Evolutionary conservation across 345 rosid species (phyloP), one percentile per base, ranked within the genome.

Genomic region (Syzygium aromaticum): DNA sequence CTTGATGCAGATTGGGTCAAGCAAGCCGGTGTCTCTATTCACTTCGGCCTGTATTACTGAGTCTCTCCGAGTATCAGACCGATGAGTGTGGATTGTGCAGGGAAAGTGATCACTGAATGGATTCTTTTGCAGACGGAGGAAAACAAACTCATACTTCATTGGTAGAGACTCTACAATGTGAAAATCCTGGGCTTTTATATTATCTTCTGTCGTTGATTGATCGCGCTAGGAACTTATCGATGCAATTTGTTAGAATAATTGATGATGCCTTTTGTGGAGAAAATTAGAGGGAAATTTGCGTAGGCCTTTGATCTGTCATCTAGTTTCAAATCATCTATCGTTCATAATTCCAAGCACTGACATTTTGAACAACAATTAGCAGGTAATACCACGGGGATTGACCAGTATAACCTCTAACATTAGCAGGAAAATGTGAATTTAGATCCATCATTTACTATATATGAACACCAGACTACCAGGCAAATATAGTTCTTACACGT

Each of bases 1-100:
- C 86, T 95, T 84, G 92, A 92, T 53, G 94, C 91, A 73, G 94
- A 90, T 21, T 97, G 97, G 96, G 88, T 95, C 86, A 88, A 82
- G 12, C 87, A 54, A 12, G 43, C 90, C 3, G 88, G 90, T 22
- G 88, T 90, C 84, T 89, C 92, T 3, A 95, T 94, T 87, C 91
- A 89, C 86, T 84, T 90, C 54, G 95, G 95, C 46, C 88, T 88
- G 82, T 19, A 73, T 19, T 19, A 73, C 82, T 73, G 38, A 73
- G 46, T 73, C 82, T 38, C 46, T 73, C 27, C 4, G 82, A 73
- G 82, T 11, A 73, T 1, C 49, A 38, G 82, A 73, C 82, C 27
- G 14, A 38, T 38, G 49, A 22, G 40, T n/a, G 23, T 51, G 85
- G 22, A 51, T 83, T 83, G 54, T 83, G 49, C 82, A 73, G 82